Evolutionary conservation across 495 filamentous ascomycete genomes (phyloP), one percentile per base, ranked within the genome.

Genomic region (Penicillium egyptiacum): DNA sequence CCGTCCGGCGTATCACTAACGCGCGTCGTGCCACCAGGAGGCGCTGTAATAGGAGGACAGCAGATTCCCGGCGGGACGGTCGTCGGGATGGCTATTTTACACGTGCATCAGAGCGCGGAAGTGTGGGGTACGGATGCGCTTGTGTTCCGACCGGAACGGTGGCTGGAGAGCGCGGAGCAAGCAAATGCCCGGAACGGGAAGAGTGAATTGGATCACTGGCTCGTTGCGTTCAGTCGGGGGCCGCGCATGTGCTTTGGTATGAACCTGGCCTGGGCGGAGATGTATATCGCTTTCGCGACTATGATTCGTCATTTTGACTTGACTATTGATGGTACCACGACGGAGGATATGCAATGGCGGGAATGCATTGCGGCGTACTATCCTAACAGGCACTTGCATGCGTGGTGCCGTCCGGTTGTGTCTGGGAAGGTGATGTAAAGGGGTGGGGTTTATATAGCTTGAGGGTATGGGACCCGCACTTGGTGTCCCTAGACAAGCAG

Each of bases 71-170:
- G 81, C 4, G 85, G 86, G 0, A 86, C 85, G 4, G 82, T 86
- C 44, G 84, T 89, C 0, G 85, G 86, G 14, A 84, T 65, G 73
- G 71, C 26, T 40, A 82, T 85, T 8, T 87, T 83, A 81, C 79
- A 86, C 33, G 73, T 88, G 17, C 86, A 88, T 63, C 73, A 82
- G 22, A 75, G 76, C 7, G 66, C 75, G 20, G 79, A 78, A 25
- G 66, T 87, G 20, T 89, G 83, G 67, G 86, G 86, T 17, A 69
- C 75, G 14, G 81, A 85, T 59, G 82, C 81, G 1, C 80, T 84
- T 11, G 62, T 60, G 25, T 89, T 74, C 52, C 65, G 79, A 41
- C 86, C 86, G 0, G 86, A 88, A 64, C 59, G 86, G 35, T 89
- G 85, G 85, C 64, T 86, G 25, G 25, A 47, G 26, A 22, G 44